phyloP scores from a whole-genome alignment of 2,329 filamentous ascomycete genomes.

The Neonectria neomacrospora region DNA sequence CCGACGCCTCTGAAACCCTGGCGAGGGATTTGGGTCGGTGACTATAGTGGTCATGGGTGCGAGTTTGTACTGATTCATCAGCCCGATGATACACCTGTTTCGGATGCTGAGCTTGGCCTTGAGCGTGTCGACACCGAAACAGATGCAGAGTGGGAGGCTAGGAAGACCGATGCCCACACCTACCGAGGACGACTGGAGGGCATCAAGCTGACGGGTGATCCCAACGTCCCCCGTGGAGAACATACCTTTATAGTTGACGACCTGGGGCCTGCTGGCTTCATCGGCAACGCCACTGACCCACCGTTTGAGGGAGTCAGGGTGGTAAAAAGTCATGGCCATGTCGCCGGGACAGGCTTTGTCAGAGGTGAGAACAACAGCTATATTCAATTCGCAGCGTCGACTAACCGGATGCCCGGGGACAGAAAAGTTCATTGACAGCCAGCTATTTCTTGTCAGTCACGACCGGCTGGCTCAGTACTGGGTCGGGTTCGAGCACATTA shows the following conservation, averaged over 20 bases:
- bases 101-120: slow-evolving; percentile 55
- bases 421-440: slow-evolving; percentile 80
- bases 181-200: slow-evolving; percentile 79
- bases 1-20: slow-evolving; percentile 84
- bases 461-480: slow-evolving; percentile 85
- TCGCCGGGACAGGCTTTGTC: slow-evolving; percentile 77
- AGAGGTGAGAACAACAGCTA: slow-evolving; percentile 66
- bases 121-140: slow-evolving; percentile 55
- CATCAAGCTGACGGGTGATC: slow-evolving; percentile 91
- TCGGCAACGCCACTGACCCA: slow-evolving; percentile 71
- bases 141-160: slow-evolving; percentile 56
- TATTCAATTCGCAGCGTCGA: neutral
- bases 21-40: slow-evolving; percentile 91
- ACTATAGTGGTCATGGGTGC: slow-evolving; percentile 88
- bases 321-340: slow-evolving; percentile 79
- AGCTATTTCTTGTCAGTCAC: slow-evolving; percentile 82
- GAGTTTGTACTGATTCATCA: slow-evolving; percentile 90
- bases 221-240: slow-evolving; percentile 88
- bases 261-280: slow-evolving; percentile 72
- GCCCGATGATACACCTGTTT: slow-evolving; percentile 59
- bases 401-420: slow-evolving; percentile 7
- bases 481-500: slow-evolving; percentile 71
- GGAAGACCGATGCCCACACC: slow-evolving; percentile 59
- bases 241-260: slow-evolving; percentile 84
- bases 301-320: slow-evolving; percentile 80